These are phyloP conservation scores for Septoria petroselini DNA, from an alignment of 2,329 filamentous ascomycete genomes.

Conservation along the genomic window DNA sequence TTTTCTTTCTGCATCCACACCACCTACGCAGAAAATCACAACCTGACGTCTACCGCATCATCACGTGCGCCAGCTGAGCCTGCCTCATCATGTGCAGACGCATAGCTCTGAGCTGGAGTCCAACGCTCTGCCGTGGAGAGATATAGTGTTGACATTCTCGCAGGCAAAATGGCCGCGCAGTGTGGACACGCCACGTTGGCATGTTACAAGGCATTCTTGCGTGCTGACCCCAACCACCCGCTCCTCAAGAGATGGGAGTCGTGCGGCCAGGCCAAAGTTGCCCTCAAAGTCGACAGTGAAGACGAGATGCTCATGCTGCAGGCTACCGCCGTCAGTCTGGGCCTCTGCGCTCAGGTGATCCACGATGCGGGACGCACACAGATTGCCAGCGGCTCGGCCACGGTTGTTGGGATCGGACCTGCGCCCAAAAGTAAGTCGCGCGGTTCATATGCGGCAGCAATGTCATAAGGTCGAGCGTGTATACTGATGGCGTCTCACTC, in stretches of 20 bases:
- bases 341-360: conserved; percentile 84
- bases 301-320: conserved; percentile 74
- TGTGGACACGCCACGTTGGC: conserved; percentile 76
- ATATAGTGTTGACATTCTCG: conserved; percentile 1
- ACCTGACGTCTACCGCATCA: conserved; percentile 8
- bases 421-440: conserved; percentile 72
- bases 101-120: background rate
- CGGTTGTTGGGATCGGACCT: conserved; percentile 72
- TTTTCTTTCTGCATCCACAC: too few relatives aligned
- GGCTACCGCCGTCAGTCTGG: conserved; percentile 75
- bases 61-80: background rate
- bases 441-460: too few relatives aligned
- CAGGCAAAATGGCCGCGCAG: conserved; percentile 96
- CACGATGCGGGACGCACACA: conserved; percentile 95
- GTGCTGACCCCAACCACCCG: conserved; percentile 53
- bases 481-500: background rate
- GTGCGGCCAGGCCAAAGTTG: conserved; percentile 55
- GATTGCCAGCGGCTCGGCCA: conserved; percentile 89
- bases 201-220: conserved; percentile 82
- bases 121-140: too few relatives aligned
- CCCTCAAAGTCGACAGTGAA: conserved; percentile 81
- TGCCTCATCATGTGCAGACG: background rate
- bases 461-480: too few relatives aligned
- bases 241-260: conserved; percentile 82
- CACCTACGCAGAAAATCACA: too few relatives aligned